These are phyloP conservation scores for Xylaria longipes DNA, from an alignment of 495 filamentous ascomycete species.

Conservation along the genomic window DNA sequence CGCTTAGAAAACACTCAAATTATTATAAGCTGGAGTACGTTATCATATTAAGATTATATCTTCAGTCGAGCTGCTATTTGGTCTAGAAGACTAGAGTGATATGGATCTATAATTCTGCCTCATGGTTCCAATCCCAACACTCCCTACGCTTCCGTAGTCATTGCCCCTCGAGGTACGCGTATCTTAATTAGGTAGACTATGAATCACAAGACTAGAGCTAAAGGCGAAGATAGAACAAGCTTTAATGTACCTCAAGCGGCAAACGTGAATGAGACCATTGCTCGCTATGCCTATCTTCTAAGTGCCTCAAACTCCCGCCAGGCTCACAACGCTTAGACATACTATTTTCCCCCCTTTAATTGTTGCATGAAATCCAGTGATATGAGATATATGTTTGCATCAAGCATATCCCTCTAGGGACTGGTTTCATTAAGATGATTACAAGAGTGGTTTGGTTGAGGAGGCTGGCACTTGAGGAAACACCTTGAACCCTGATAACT, in stretches of 20 bases:
- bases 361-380: background rate
- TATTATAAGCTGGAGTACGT: background rate
- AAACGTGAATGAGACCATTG: background rate
- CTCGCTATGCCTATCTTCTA: background rate
- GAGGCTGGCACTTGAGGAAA: background rate
- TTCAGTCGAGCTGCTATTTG: background rate
- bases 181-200: background rate
- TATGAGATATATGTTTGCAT: background rate
- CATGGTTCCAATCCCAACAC: background rate
- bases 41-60: background rate
- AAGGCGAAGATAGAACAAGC: background rate
- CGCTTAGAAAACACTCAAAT: background rate
- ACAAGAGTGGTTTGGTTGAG: background rate
- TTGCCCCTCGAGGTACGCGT: background rate
- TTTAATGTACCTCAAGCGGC: background rate
- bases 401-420: background rate
- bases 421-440: background rate
- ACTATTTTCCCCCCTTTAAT: background rate
- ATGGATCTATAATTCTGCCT: background rate
- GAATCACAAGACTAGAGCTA: background rate
- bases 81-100: background rate
- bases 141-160: background rate
- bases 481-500: background rate
- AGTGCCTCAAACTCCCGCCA: background rate
- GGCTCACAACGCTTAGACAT: background rate